Evolutionary conservation across 768 basidiomycete species (phyloP).

Genomic region (Rhizopogon salebrosus): DNA sequence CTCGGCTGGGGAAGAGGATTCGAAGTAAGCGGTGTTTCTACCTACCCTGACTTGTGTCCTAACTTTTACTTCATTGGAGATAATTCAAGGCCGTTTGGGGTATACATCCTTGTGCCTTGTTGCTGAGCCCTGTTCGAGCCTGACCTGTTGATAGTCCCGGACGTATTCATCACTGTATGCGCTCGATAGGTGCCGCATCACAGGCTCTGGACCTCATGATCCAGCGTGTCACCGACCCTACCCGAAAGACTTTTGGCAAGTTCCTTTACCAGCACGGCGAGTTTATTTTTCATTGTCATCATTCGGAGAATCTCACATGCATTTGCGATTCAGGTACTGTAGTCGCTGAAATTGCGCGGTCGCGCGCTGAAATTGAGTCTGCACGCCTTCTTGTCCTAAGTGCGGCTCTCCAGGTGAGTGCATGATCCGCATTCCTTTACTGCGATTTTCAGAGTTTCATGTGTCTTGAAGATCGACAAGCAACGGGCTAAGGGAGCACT

Average conservation of each 20-base stretch:
- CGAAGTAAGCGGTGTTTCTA: constrained; percentile 46
- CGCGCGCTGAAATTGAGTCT: constrained; percentile 88
- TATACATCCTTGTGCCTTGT: constrained; percentile 25
- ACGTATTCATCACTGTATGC: constrained; percentile 98
- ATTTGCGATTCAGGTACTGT: constrained; percentile 61
- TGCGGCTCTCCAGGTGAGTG: constrained; percentile 75
- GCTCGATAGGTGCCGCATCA: constrained; percentile 86
- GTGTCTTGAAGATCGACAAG: constrained; percentile 70
- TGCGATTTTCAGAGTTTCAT: not conserved
- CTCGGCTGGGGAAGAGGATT: constrained; percentile 95
- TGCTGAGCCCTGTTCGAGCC: not conserved
- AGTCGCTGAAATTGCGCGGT: constrained; percentile 85
- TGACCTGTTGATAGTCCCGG: constrained; percentile 56
- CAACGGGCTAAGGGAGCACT: constrained; percentile 88
- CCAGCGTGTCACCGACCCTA: constrained; percentile 87
- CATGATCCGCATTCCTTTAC: not conserved
- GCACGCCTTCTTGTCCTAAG: constrained; percentile 86
- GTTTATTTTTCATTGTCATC: constrained; percentile 10
- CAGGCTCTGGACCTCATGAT: constrained; percentile 84
- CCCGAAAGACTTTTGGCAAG: constrained; percentile 92
- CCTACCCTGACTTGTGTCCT: not conserved
- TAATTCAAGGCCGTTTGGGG: constrained; percentile 96
- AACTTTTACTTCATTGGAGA: constrained; percentile 32
- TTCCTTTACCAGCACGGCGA: constrained; percentile 84
- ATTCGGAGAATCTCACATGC: not conserved